A percentile compares a stretch with the other conserved stretches of the same genome.
Conservation (phyloP, 805 yeast genomes). For the Spathaspora passalidarum region DNA sequence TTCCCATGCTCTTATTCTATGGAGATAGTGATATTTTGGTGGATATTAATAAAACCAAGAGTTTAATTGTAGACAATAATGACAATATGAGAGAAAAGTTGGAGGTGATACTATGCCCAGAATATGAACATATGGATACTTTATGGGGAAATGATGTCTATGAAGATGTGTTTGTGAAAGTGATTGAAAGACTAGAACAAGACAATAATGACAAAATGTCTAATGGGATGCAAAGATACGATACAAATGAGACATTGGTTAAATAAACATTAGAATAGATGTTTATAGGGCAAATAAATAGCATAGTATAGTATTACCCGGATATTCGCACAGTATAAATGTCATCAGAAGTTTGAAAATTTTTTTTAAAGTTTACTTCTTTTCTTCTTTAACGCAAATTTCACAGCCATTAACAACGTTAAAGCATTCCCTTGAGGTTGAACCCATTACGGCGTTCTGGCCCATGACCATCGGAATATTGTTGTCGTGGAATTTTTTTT, state of each 20-base stretch:
- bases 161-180: conserved; percentile 21
- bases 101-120: conserved; percentile 17
- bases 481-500: conserved; percentile 36
- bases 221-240: too few relatives aligned
- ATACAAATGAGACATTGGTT: not conserved
- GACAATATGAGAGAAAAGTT: conserved; percentile 19
- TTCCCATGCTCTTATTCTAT: conserved; percentile 26
- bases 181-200: conserved; percentile 11
- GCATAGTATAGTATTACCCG: conserved; percentile 25
- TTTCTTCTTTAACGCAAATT: conserved; percentile 50
- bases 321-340: conserved; percentile 5
- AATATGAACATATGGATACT: conserved; percentile 33
- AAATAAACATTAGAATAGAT: not conserved
- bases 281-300: not conserved
- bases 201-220: not conserved
- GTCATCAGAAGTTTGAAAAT: not conserved
- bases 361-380: conserved; percentile 2
- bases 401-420: conserved; percentile 60
- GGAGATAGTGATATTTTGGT: conserved; percentile 29
- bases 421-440: conserved; percentile 71
- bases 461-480: conserved; percentile 67
- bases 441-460: conserved; percentile 61
- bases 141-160: conserved; percentile 27
- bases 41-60: conserved; percentile 22
- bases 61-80: conserved; percentile 22